These are phyloP conservation scores for Entomortierella chlamydospora DNA, from an alignment of 192 early-diverging fungal species.

Conservation along the genomic window DNA sequence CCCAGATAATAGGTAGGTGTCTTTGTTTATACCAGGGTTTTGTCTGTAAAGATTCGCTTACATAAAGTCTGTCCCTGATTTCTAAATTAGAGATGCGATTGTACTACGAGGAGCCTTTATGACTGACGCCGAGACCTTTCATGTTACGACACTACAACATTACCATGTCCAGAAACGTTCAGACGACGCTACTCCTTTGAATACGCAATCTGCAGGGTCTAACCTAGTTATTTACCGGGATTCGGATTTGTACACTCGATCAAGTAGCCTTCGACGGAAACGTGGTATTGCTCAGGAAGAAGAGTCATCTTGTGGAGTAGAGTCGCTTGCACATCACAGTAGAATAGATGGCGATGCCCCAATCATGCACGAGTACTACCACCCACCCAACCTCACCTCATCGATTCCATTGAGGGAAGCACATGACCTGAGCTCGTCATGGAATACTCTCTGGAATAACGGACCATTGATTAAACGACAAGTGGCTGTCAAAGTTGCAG, in stretches of 20 bases:
- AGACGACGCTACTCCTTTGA: conserved; percentile 60
- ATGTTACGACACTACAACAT: conserved; percentile 65
- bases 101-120: conserved; percentile 71
- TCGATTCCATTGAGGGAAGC: conserved; percentile 11
- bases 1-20: conserved; percentile 15
- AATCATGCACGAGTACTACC: conserved; percentile 26
- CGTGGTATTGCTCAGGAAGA: conserved; percentile 22
- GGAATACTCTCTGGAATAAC: conserved; percentile 13
- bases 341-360: not conserved
- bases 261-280: conserved; percentile 19
- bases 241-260: conserved; percentile 62
- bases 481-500: conserved; percentile 28
- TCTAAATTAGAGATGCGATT: conserved; percentile 27
- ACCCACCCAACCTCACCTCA: conserved; percentile 46
- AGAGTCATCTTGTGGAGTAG: conserved; percentile 21
- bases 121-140: conserved; percentile 63
- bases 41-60: too few relatives aligned
- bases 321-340: not conserved
- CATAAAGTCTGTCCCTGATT: too few relatives aligned
- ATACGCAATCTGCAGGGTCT: conserved; percentile 19
- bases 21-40: not conserved
- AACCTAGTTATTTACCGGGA: conserved; percentile 71
- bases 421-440: conserved; percentile 18
- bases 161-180: conserved; percentile 65
- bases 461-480: conserved; percentile 14